Conservation (phyloP, 352 stramenopile species). For the Synura sp. region DNA sequence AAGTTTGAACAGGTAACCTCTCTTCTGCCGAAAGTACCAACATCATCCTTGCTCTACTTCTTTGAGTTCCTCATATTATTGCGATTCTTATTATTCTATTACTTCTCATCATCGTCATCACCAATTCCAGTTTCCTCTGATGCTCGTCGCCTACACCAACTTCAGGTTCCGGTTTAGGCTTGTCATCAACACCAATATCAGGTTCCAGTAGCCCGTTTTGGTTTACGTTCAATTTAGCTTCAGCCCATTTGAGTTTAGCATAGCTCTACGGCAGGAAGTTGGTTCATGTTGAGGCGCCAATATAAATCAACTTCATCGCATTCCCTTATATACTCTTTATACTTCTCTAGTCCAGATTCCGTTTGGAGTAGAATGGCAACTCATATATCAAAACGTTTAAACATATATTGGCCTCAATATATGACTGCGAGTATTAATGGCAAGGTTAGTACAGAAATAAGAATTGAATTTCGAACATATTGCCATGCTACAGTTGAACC, state of each 20-base stretch:
- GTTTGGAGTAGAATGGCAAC: too few relatives aligned
- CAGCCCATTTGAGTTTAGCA: constrained; percentile 2
- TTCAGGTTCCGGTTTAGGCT: background rate
- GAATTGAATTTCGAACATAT: too few relatives aligned
- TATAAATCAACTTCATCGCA: too few relatives aligned
- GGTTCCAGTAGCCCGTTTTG: background rate
- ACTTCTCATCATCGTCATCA: too few relatives aligned
- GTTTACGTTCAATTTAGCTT: constrained; percentile 1
- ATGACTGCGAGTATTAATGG: too few relatives aligned
- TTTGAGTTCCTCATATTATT: constrained; percentile 3
- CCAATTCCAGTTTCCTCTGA: background rate
- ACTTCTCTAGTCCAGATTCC: too few relatives aligned
- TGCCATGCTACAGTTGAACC: too few relatives aligned
- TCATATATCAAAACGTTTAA: background rate
- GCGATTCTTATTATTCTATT: background rate
- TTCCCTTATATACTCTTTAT: too few relatives aligned
- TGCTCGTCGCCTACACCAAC: background rate
- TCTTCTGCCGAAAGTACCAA: background rate
- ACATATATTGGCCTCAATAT: too few relatives aligned
- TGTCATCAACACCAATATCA: constrained; percentile 6
- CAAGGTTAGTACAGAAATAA: too few relatives aligned
- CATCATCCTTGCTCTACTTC: background rate
- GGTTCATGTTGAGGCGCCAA: background rate
- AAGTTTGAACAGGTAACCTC: background rate
- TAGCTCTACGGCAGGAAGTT: background rate